Percentiles rank a stretch among this genome's conserved stretches.
These are phyloP conservation scores for Polytrichum commune DNA, from an alignment of 225 moss, liverwort and hornwort species.

Conservation along the genomic window DNA sequence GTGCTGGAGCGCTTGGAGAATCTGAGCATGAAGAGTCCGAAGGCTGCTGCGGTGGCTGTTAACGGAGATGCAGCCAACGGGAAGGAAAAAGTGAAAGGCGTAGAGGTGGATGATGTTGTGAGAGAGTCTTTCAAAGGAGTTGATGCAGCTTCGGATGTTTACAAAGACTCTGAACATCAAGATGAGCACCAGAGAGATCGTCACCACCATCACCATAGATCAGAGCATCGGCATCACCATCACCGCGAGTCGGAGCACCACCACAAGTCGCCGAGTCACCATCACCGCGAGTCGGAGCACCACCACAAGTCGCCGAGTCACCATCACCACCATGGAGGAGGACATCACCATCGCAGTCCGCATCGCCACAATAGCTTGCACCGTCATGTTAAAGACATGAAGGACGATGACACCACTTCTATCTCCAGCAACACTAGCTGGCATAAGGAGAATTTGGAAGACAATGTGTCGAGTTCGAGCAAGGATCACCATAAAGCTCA, in stretches of 20 bases:
- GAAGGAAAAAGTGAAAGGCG: conserved; percentile 28
- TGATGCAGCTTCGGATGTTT: conserved; percentile 6
- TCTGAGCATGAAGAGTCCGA: conserved; percentile 22
- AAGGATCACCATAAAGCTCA: conserved; percentile 10
- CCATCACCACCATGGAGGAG: not conserved
- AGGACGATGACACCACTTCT: conserved; percentile 33
- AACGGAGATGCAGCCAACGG: conserved; percentile 24
- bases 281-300: conserved; percentile 6
- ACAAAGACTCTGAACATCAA: conserved; percentile 4
- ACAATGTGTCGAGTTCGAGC: conserved; percentile 31
- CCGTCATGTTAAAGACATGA: conserved; percentile 10
- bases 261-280: not conserved
- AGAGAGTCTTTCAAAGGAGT: conserved; percentile 36
- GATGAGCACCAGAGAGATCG: conserved; percentile 15
- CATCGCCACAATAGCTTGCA: conserved; percentile 12
- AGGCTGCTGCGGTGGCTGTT: conserved; percentile 24
- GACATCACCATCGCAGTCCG: conserved; percentile 23
- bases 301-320: conserved; percentile 3
- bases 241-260: conserved; percentile 13
- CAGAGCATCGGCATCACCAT: too few relatives aligned
- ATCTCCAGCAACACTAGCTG: conserved; percentile 18
- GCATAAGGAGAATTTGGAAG: conserved; percentile 26
- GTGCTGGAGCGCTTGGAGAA: conserved; percentile 42
- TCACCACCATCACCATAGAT: conserved; percentile 7
- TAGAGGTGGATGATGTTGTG: conserved; percentile 21